Conservation (phyloP, 2,329 filamentous ascomycete species). For the Penicillium italicum region DNA sequence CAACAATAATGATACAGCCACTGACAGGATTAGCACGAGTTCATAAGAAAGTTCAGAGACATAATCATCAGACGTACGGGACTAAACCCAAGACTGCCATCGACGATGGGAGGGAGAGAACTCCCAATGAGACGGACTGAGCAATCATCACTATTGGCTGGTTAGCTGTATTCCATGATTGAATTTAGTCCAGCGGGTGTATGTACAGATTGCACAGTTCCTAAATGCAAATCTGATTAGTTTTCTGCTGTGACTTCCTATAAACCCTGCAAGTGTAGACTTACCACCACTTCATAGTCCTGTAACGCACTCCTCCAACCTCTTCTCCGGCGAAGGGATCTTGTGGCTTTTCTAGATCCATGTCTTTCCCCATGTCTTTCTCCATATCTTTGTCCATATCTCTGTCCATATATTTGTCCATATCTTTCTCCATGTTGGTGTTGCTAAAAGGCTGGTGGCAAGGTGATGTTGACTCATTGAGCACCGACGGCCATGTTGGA, state of each 20-base stretch:
- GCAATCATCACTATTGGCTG: conserved; percentile 50
- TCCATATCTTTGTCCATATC: neutral
- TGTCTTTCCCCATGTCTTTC: neutral
- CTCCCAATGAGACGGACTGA: conserved; percentile 56
- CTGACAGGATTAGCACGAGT: neutral
- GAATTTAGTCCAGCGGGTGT: neutral
- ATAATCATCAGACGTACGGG: conserved; percentile 34
- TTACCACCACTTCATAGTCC: conserved; percentile 47
- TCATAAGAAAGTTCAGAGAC: too few relatives aligned
- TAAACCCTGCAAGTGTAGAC: neutral
- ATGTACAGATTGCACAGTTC: conserved; percentile 41
- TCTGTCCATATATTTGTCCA: neutral
- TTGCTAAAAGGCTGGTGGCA: neutral
- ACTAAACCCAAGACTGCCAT: conserved; percentile 52
- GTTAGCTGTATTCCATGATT: neutral
- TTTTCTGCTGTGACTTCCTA: neutral
- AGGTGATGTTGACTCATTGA: conserved; percentile 1
- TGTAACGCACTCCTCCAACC: conserved; percentile 45
- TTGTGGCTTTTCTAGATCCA: neutral
- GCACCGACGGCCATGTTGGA: neutral
- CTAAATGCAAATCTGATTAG: conserved; percentile 19
- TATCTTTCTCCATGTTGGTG: neutral
- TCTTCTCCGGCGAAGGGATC: conserved; percentile 39
- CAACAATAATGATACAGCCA: conserved; percentile 47
- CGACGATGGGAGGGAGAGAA: conserved; percentile 52